Evolutionary conservation across 2,329 filamentous ascomycete genomes (phyloP), one percentile per base, ranked within the genome.

Genomic region (Trichophyton rubrum): DNA sequence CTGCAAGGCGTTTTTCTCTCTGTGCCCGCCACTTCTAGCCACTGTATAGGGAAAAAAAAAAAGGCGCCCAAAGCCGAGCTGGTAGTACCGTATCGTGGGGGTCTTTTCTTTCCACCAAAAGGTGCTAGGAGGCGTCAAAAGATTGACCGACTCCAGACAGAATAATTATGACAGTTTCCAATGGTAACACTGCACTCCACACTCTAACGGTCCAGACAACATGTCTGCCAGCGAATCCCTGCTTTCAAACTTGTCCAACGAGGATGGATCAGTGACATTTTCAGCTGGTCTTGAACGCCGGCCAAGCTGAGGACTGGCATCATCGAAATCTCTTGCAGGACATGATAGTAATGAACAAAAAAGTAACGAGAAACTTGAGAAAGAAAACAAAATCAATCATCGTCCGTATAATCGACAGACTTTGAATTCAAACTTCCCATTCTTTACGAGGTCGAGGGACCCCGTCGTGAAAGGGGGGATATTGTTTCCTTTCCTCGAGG

Each of bases 251-350:
- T 17, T 11, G 27, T 38, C 13, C 24, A 33, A 55, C 51, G 27
- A 20, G 51, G 51, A 17, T 20, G 15, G 13, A 55, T 27, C 15
- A 15, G 24, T 55, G 49, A 30, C 13, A 27, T 55, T 38, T 13
- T 55, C 51, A 55, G 51, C 51, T 55, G 27, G 22, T 11, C 24
- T 8, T 17, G 51, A 27, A n/a, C 8, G 7, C 27, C n/a, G 30
- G 51, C 51, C 27, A 55, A 55, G 51, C 13, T 38, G 2, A 6
- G 20, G 51, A 35, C 15, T 13, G 27, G n/a, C 13, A 20, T 27
- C 24, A 55, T 33, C 15, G 27, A 55, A 53, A 53, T 9, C 49
- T 35, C 51, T 55, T 55, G 51, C 51, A 55, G 51, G 51, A 55
- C 8, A 4, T 55, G 51, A 33, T 30, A 55, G 51, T 55, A 4